Percentiles rank a stretch among this genome's conserved stretches.
Conservation (phyloP, 2,329 filamentous ascomycete species). For the Aspergillus candidus region DNA sequence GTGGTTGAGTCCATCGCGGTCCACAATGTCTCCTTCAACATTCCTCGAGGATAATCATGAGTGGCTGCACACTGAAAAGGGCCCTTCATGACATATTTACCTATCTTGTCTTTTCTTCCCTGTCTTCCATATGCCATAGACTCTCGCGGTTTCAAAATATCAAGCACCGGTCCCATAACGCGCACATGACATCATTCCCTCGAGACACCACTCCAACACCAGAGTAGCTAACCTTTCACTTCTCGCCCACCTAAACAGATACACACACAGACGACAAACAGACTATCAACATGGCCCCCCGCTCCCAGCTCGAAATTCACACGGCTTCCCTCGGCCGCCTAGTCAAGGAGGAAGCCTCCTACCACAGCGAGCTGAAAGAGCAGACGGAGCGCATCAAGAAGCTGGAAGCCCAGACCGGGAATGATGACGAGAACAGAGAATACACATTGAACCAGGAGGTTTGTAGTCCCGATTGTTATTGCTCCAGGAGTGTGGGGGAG, state of each 20-base stretch:
- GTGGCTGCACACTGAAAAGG: too few relatives aligned
- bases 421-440: conserved; percentile 71
- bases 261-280: background rate
- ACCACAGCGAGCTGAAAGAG: conserved; percentile 74
- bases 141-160: too few relatives aligned
- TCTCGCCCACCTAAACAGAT: background rate
- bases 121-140: too few relatives aligned
- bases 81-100: too few relatives aligned
- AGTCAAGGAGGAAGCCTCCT: conserved; percentile 84
- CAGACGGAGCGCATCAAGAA: conserved; percentile 67
- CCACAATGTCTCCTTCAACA: background rate
- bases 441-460: conserved; percentile 86
- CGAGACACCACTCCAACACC: too few relatives aligned
- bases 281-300: conserved; percentile 61
- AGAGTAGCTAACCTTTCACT: too few relatives aligned
- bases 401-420: conserved; percentile 59
- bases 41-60: too few relatives aligned
- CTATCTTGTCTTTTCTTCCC: too few relatives aligned
- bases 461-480: conserved; percentile 17
- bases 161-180: too few relatives aligned
- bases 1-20: background rate
- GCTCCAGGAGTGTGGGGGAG: too few relatives aligned
- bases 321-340: conserved; percentile 75
- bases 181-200: too few relatives aligned
- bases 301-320: conserved; percentile 75